Conservation (phyloP, 2,329 filamentous ascomycete species). For the Fusarium gaditjirri region DNA sequence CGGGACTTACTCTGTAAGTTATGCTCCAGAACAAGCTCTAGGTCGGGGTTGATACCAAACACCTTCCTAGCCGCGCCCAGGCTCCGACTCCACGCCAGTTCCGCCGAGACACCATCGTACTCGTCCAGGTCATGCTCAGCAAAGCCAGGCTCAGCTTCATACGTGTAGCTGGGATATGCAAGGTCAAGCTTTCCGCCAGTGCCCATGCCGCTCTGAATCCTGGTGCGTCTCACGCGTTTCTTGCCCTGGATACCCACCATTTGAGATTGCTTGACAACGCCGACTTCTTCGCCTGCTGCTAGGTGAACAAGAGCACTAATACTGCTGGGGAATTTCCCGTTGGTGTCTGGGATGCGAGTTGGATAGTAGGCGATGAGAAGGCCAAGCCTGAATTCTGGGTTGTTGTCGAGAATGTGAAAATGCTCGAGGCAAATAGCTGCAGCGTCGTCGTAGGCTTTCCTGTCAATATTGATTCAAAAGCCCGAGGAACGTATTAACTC, state of each 20-base stretch:
- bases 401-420: constrained; percentile 58
- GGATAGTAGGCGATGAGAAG: constrained; percentile 59
- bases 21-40: constrained; percentile 73
- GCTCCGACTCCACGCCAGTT: constrained; percentile 76
- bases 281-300: constrained; percentile 51
- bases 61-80: constrained; percentile 68
- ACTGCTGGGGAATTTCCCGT: constrained; percentile 53
- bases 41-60: constrained; percentile 70
- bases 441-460: constrained; percentile 52
- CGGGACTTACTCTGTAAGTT: constrained; percentile 66
- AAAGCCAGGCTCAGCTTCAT: constrained; percentile 69
- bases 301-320: constrained; percentile 56
- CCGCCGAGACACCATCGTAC: constrained; percentile 71
- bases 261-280: constrained; percentile 55
- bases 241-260: constrained; percentile 59
- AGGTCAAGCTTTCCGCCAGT: constrained; percentile 50
- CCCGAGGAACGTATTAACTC: constrained; percentile 14
- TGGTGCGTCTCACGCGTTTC: constrained; percentile 48
- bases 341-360: constrained; percentile 55
- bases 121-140: constrained; percentile 76
- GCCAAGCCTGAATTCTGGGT: constrained; percentile 55
- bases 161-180: constrained; percentile 55
- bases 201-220: constrained; percentile 52
- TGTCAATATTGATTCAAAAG: too few species aligned
- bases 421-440: constrained; percentile 56